Percentiles rank a stretch among this genome's conserved stretches.
These are phyloP conservation scores for Scheffersomyces quercinus DNA, from an alignment of 1,139 yeast genomes.

Conservation along the genomic window DNA sequence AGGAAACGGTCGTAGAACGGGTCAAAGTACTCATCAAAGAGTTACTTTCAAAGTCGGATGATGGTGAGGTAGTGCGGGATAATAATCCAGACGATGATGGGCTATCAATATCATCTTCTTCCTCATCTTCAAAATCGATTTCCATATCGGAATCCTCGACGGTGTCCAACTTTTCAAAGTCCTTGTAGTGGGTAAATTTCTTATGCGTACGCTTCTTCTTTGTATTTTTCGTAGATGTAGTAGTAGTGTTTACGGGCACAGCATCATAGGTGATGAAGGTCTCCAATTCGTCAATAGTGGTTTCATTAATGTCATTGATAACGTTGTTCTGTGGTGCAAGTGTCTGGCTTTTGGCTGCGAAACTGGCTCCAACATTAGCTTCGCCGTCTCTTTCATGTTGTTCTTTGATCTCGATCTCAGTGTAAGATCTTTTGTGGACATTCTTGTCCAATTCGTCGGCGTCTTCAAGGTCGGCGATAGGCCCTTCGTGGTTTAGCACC, in stretches of 20 bases:
- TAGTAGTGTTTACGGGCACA: conserved; percentile 4
- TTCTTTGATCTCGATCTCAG: conserved; percentile 21
- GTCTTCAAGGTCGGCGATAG: conserved; percentile 1
- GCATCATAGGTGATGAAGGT: conserved; percentile 3
- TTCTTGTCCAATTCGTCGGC: conserved; percentile 7
- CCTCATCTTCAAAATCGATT: conserved; percentile 26
- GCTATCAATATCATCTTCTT: conserved; percentile 26
- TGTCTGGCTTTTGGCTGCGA: conserved; percentile 1
- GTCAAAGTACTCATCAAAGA: conserved; percentile 44
- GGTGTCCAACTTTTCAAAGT: conserved; percentile 16
- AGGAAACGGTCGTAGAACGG: conserved; percentile 45
- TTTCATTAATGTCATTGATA: conserved; percentile 4
- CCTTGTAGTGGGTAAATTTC: conserved; percentile 14
- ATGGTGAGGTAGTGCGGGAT: conserved; percentile 44
- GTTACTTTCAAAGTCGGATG: conserved; percentile 32
- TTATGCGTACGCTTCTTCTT: conserved; percentile 8
- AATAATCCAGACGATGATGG: conserved; percentile 25
- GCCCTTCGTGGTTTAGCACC: conserved; percentile 23
- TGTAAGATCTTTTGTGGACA: conserved; percentile 28
- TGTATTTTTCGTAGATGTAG: conserved; percentile 7
- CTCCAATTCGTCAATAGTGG: conserved; percentile 1
- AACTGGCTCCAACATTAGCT: conserved; percentile 1
- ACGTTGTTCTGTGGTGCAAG: conserved; percentile 7
- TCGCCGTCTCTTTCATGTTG: conserved; percentile 28
- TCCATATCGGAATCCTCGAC: conserved; percentile 20